Percentiles rank a stretch among this genome's conserved stretches.
phyloP scores from a whole-genome alignment of 2,329 filamentous ascomycete species.

The Hortaea werneckii region DNA sequence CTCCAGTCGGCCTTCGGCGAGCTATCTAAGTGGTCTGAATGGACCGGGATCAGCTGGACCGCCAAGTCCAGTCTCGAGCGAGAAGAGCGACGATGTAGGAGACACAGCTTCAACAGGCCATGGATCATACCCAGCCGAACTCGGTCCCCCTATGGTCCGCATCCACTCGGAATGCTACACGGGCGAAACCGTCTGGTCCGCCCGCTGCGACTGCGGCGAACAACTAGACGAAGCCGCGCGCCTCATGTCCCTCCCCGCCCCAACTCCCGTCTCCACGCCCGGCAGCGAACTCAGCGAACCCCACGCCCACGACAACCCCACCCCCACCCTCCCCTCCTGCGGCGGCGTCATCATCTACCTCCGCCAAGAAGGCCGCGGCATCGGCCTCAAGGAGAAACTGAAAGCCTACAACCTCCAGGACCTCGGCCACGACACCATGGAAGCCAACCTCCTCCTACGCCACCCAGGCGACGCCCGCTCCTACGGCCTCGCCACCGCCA shows the following conservation, averaged over 20 bases:
- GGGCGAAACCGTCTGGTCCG: slow-evolving; percentile 96
- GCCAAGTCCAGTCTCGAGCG: background rate
- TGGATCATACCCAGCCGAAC: slow-evolving; percentile 19
- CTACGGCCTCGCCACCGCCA: slow-evolving; percentile 93
- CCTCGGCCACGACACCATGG: slow-evolving; percentile 91
- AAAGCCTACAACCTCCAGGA: slow-evolving; percentile 98
- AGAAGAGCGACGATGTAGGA: background rate
- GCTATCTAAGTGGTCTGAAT: slow-evolving; percentile 12
- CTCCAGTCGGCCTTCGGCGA: slow-evolving; percentile 11
- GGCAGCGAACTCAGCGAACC: slow-evolving; percentile 11
- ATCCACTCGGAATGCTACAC: slow-evolving; percentile 99
- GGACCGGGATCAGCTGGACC: background rate
- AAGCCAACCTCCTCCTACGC: slow-evolving; percentile 81
- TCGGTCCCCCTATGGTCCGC: slow-evolving; percentile 63
- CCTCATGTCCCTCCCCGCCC: slow-evolving; percentile 55
- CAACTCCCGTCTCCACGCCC: slow-evolving; percentile 20
- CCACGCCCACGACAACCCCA: slow-evolving; percentile 1
- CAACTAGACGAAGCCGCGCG: slow-evolving; percentile 93
- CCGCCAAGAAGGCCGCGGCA: slow-evolving; percentile 89
- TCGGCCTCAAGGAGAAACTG: slow-evolving; percentile 87
- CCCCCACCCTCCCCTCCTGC: slow-evolving; percentile 30
- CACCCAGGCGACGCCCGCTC: slow-evolving; percentile 92
- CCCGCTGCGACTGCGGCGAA: slow-evolving; percentile 93
- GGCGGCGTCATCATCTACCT: slow-evolving; percentile 94
- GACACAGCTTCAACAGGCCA: slow-evolving; percentile 3